Evolutionary conservation across 352 stramenopile species (phyloP).

Genomic region (Phytophthora parvispora): DNA sequence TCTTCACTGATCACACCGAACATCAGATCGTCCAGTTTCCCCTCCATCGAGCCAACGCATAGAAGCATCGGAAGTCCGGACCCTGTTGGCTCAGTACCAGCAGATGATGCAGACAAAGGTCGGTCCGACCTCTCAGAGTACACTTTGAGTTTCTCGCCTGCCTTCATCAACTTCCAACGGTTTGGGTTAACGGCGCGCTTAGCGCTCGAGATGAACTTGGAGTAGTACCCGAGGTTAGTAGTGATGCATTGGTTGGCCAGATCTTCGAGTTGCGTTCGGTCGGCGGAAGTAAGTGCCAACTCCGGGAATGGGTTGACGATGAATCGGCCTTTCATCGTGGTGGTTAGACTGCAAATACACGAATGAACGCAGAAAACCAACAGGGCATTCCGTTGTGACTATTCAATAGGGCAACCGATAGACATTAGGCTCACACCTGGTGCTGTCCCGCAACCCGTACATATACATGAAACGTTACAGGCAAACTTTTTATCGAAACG

Average conservation of each 20-base stretch:
- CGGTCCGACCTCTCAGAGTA: constrained; percentile 30
- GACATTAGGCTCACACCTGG: constrained; percentile 9
- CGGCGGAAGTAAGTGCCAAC: constrained; percentile 11
- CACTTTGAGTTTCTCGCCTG: constrained; percentile 26
- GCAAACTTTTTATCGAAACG: too few relatives aligned
- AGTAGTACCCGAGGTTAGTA: constrained; percentile 22
- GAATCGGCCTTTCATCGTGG: constrained; percentile 34
- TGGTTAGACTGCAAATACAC: constrained; percentile 4
- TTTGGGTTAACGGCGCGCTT: constrained; percentile 19
- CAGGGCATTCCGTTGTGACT: background rate
- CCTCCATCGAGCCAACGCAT: background rate
- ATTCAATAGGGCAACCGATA: background rate
- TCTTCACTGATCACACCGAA: background rate
- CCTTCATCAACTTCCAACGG: constrained; percentile 34
- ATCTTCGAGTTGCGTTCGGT: constrained; percentile 22
- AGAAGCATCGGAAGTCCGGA: background rate
- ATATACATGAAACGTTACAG: background rate
- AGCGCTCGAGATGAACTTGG: constrained; percentile 5
- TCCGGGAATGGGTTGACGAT: constrained; percentile 38
- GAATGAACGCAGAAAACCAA: background rate
- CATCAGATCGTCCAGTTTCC: background rate
- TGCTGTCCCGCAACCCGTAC: constrained; percentile 21
- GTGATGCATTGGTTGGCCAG: constrained; percentile 34
- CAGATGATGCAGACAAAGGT: background rate
- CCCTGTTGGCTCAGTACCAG: background rate